Percentiles rank a stretch among this genome's conserved stretches.
These are phyloP conservation scores for Colletotrichum liriopes DNA, from an alignment of 2,329 filamentous ascomycete genomes.

Conservation along the genomic window DNA sequence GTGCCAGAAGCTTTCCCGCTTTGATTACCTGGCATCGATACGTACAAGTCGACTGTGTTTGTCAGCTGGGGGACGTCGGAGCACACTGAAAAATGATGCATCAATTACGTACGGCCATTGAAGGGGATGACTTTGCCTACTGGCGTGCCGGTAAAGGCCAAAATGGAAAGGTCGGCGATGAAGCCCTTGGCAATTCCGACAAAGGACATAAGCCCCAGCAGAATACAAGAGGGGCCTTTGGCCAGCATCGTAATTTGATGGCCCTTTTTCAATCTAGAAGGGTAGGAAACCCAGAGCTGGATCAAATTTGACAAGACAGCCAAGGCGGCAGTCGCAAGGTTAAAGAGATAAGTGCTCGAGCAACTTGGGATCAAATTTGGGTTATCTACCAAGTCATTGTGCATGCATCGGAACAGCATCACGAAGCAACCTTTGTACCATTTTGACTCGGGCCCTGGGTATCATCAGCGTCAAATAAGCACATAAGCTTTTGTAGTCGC, in stretches of 20 bases:
- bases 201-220: neutral
- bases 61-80: neutral
- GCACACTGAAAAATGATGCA: neutral
- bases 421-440: neutral
- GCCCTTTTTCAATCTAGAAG: too few species aligned
- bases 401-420: neutral
- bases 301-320: too few species aligned
- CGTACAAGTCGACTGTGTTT: conserved; percentile 26
- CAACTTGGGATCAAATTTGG: neutral
- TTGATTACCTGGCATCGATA: conserved; percentile 23
- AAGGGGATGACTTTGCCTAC: conserved; percentile 8
- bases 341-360: neutral
- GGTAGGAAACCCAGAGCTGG: neutral
- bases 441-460: too few species aligned
- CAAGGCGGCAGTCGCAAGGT: neutral
- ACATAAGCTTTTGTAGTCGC: neutral
- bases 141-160: conserved; percentile 34
- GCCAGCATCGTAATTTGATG: neutral
- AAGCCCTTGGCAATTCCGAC: neutral
- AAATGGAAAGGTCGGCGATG: conserved; percentile 27
- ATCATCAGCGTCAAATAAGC: neutral
- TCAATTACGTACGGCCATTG: conserved; percentile 21
- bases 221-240: neutral
- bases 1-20: neutral
- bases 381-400: neutral